Percentiles rank a stretch among this genome's conserved stretches.
Evolutionary conservation across 2,329 filamentous ascomycete species (phyloP).

Genomic region (Thielaviopsis musarum): DNA sequence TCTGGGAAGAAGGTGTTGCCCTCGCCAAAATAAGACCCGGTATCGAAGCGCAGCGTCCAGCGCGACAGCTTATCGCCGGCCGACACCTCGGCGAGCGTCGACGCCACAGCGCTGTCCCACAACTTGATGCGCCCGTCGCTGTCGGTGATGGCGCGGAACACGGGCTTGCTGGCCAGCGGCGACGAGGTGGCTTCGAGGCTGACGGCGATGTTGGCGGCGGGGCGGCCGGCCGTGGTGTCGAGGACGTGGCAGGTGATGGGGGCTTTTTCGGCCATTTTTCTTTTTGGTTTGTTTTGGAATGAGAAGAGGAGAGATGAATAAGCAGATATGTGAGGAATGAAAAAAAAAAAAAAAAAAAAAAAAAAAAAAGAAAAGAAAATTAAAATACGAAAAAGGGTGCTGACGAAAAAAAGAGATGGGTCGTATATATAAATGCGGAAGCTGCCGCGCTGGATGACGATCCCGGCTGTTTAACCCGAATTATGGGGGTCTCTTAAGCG

Average conservation of each 20-base stretch:
- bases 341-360: too few relatives aligned
- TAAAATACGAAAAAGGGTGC: too few relatives aligned
- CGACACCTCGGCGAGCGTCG: neutral
- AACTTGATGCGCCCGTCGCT: constrained; percentile 54
- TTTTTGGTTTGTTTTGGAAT: neutral
- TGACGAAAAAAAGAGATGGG: too few relatives aligned
- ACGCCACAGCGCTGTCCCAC: constrained; percentile 28
- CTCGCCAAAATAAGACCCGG: constrained; percentile 51
- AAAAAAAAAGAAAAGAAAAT: too few relatives aligned
- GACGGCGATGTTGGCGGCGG: constrained; percentile 49
- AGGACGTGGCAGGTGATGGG: constrained; percentile 78
- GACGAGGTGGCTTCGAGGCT: constrained; percentile 35
- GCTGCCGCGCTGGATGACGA: too few relatives aligned
- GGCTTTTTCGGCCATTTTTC: constrained; percentile 26
- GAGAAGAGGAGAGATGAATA: too few relatives aligned
- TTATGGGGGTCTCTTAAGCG: constrained; percentile 4
- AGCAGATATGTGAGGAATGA: too few relatives aligned
- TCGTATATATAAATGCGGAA: too few relatives aligned
- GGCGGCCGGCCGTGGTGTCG: constrained; percentile 59
- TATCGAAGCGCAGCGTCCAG: constrained; percentile 60
- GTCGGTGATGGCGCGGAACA: constrained; percentile 55
- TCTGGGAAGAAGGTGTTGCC: constrained; percentile 45
- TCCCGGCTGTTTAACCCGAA: neutral
- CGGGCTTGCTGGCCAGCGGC: constrained; percentile 10
- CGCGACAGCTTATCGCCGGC: constrained; percentile 24